These are phyloP conservation scores for Poa pratensis DNA, from an alignment of 176 grass and related monocot genomes.

Conservation along the genomic window DNA sequence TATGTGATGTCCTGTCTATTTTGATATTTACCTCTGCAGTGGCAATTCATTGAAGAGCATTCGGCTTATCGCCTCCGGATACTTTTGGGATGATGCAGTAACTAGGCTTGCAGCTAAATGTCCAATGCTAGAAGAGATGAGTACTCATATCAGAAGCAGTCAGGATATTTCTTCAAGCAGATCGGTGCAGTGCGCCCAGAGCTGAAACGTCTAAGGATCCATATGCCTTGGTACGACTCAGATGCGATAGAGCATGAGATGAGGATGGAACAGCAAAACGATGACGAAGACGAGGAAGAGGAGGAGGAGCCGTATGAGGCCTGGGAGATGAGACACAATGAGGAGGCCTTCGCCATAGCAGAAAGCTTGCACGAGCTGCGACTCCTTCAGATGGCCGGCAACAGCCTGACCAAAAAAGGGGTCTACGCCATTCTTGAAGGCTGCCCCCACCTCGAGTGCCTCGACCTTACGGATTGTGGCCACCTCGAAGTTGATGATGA, in stretches of 20 bases:
- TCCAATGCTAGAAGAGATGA: slow-evolving; percentile 52
- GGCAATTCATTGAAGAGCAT: slow-evolving; percentile 50
- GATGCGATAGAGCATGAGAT: not conserved
- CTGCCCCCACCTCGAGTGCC: slow-evolving; percentile 47
- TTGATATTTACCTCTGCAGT: slow-evolving; percentile 27
- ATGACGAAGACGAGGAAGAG: not conserved
- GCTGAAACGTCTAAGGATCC: slow-evolving; percentile 45
- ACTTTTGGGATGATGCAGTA: slow-evolving; percentile 9
- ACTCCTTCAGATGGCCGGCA: slow-evolving; percentile 43
- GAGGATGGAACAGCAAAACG: not conserved
- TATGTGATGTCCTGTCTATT: not conserved
- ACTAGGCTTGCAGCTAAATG: slow-evolving; percentile 36
- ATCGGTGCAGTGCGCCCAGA: slow-evolving; percentile 33
- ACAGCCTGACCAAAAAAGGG: slow-evolving; percentile 39
- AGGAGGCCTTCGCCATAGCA: slow-evolving; percentile 50
- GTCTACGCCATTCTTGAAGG: slow-evolving; percentile 48
- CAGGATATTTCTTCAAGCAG: slow-evolving; percentile 2
- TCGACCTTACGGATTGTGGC: slow-evolving; percentile 41
- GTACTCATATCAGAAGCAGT: no score
- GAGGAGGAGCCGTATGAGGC: not conserved
- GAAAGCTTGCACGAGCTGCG: slow-evolving; percentile 37
- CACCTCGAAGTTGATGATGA: slow-evolving; percentile 38
- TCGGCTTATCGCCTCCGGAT: slow-evolving; percentile 26
- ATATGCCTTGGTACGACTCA: not conserved
- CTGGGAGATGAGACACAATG: slow-evolving; percentile 24